These are phyloP conservation scores for Pseudomassariella vexata DNA, from an alignment of 2,329 filamentous ascomycete genomes.

Conservation along the genomic window DNA sequence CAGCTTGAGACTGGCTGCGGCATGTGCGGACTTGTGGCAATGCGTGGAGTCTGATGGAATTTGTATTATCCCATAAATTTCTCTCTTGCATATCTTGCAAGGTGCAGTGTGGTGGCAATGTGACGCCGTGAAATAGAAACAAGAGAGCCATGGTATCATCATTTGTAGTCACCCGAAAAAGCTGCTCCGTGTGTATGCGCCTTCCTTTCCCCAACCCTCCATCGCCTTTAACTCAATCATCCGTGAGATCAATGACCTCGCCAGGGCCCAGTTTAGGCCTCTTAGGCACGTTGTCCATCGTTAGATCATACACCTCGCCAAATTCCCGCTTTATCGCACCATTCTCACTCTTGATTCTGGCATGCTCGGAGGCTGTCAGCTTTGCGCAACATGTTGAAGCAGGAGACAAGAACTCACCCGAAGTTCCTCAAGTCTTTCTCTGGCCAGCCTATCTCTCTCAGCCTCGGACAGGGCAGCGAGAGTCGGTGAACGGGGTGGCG, in stretches of 20 bases:
- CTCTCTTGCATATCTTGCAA: too few species aligned
- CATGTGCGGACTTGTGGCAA: too few species aligned
- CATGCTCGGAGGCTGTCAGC: constrained; percentile 4
- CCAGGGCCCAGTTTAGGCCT: constrained; percentile 3
- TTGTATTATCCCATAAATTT: too few species aligned
- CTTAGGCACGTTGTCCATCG: constrained; percentile 7
- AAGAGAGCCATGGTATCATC: too few species aligned
- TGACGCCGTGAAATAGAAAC: too few species aligned
- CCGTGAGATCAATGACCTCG: constrained; percentile 17
- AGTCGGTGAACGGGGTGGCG: constrained; percentile 12
- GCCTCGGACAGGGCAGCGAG: constrained; percentile 15
- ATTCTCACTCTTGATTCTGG: constrained; percentile 11
- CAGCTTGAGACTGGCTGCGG: too few species aligned
- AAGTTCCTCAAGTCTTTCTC: constrained; percentile 21
- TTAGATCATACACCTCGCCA: constrained; percentile 20
- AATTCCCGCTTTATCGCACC: constrained; percentile 20
- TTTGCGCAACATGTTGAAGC: background rate
- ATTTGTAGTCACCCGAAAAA: too few species aligned
- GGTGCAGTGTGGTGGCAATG: too few species aligned
- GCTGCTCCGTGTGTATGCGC: too few species aligned
- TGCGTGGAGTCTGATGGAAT: too few species aligned
- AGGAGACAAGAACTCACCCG: constrained; percentile 11
- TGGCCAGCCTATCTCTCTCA: constrained; percentile 21
- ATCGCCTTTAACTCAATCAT: constrained; percentile 10
- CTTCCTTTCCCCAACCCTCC: too few species aligned